A percentile compares a stretch with the other conserved stretches of the same genome.
These are phyloP conservation scores for Cucurbita argyrosperma DNA, from an alignment of 306 rosid genomes.

Conservation along the genomic window DNA sequence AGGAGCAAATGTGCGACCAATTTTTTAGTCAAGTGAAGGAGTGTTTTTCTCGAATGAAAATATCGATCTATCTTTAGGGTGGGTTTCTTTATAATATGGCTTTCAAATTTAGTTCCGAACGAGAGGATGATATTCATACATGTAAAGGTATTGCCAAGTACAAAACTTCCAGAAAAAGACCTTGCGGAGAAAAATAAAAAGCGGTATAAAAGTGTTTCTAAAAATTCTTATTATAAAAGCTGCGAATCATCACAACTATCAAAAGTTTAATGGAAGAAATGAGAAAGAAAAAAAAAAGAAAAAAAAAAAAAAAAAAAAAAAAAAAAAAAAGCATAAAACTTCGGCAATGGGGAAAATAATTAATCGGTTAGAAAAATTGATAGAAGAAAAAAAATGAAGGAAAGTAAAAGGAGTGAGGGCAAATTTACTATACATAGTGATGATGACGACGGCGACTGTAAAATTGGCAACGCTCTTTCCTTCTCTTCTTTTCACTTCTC, in stretches of 20 bases:
- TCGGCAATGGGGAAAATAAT: not conserved
- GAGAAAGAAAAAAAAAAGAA: not conserved
- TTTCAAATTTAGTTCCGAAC: too few relatives aligned
- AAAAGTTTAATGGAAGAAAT: not conserved
- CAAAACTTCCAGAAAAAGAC: not conserved
- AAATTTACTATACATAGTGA: not conserved
- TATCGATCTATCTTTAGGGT: too few relatives aligned
- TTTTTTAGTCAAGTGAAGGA: too few relatives aligned
- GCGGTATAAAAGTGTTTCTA: not conserved
- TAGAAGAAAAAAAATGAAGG: not conserved
- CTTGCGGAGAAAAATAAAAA: not conserved
- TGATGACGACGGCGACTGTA: not conserved
- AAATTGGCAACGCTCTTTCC: not conserved
- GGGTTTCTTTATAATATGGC: too few relatives aligned
- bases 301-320: too few relatives aligned
- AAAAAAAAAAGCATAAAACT: not conserved
- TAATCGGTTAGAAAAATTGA: slow-evolving; percentile 10
- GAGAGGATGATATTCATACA: too few relatives aligned
- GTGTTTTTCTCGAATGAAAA: too few relatives aligned
- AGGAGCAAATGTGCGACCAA: too few relatives aligned
- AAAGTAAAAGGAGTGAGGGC: not conserved
- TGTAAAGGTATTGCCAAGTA: not conserved
- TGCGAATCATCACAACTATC: slow-evolving; percentile 2
- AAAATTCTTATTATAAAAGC: not conserved
- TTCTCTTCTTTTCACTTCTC: not conserved